Base-by-base conservation (phyloP, 768 basidiomycete genomes). In the Botryobasidium botryosum region DNA sequence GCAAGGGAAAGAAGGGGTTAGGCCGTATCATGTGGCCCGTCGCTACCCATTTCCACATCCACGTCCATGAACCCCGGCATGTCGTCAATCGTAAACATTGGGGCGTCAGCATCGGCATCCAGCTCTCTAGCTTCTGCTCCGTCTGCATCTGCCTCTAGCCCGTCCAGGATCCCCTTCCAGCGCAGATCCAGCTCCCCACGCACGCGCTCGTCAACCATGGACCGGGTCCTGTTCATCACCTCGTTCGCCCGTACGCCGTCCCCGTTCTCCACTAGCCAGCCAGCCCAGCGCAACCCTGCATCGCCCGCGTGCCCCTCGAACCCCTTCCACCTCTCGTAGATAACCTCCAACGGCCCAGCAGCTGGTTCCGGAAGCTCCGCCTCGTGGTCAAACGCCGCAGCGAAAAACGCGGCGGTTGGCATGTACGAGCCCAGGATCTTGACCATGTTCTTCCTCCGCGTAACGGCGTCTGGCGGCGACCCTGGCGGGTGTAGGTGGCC, bases 241-340 rank as follows among this genome's bases (percentile, higher is more conserved):
- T 8, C 29, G 21, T 26, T 24, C 35, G 46, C 48, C 23, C 33
- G 40, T 27, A 18, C 45, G n/a, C 37, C 46, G 21, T 48, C 41
- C 13, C 39, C 49, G 8, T 26, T 43, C 20, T 31, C 26, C 35
- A 50, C 6, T 27, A 50, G 24, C 39, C 49, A 49, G 5, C 18
- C 20, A 3, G 50, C 49, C 29, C 24, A 50, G 15, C 18, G 17
- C 18, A 35, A 17, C 15, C 50, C 39, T 6, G 49, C 39, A 18
- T 40, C 39, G 29, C 35, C 31, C 12, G 26, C 35, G 29, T 47
- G 27, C 12, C 48, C 48, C 6, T 37, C 29, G 27, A 47, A 33
- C 32, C 26, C 20, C 1, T 46, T 21, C 48, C 49, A 50, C 5
- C 41, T 38, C 24, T 49, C 48, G 35, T 27, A 50, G n/a, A 50